Conservation (phyloP, 179 eudicot genomes). For the Heliamphora pulchella region DNA sequence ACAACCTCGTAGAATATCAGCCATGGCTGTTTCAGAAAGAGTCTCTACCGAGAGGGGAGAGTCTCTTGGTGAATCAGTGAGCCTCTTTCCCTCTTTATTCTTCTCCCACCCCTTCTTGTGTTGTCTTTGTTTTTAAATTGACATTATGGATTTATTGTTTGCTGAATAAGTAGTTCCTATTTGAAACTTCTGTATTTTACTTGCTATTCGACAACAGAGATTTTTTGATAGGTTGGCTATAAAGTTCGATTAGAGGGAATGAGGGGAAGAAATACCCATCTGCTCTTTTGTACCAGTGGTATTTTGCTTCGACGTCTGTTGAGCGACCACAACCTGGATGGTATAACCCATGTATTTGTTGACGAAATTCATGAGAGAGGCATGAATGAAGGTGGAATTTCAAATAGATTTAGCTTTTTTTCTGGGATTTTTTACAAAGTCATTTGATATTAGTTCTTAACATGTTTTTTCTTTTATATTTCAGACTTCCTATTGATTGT, state of each 20-base stretch:
- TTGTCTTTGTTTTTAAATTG: not conserved
- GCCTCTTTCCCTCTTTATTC: conserved; percentile 24
- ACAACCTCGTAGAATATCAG: conserved; percentile 98
- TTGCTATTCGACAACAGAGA: conserved; percentile 30
- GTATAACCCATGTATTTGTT: conserved; percentile 94
- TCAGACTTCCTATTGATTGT: conserved; percentile 95
- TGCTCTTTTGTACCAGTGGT: conserved; percentile 99
- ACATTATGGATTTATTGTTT: not conserved
- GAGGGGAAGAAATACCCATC: conserved; percentile 96
- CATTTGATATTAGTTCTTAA: not conserved
- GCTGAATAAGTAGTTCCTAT: conserved; percentile 13
- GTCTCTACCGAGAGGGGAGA: conserved; percentile 99
- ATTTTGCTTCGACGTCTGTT: conserved; percentile 87
- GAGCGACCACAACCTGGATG: conserved; percentile 85
- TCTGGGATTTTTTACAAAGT: conserved; percentile 9
- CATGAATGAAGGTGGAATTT: conserved; percentile 88
- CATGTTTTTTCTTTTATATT: conserved; percentile 12
- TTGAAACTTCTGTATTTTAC: conserved; percentile 28
- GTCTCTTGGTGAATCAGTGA: conserved; percentile 95
- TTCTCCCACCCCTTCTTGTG: not conserved
- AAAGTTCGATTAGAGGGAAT: conserved; percentile 99
- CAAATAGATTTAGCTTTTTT: not conserved
- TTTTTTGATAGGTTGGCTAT: conserved; percentile 81
- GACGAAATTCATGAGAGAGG: conserved; percentile 99
- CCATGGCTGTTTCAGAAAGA: conserved; percentile 96